A percentile compares a stretch with the other conserved stretches of the same genome.
Conservation (phyloP, 495 filamentous ascomycete genomes). For the Aspergillus sclerotiicarbonarius region DNA sequence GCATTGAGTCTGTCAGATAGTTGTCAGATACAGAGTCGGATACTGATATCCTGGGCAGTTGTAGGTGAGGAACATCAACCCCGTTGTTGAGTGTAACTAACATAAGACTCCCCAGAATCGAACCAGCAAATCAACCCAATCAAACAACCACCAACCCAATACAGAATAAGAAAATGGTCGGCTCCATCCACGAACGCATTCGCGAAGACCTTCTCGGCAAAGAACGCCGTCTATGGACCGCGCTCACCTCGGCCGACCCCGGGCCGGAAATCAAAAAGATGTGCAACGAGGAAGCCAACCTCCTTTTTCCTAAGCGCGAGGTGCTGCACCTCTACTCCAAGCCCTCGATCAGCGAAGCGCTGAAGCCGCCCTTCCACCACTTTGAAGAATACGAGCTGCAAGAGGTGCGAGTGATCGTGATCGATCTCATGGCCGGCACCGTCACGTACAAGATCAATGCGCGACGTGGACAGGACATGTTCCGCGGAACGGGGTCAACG, state of each 20-base stretch:
- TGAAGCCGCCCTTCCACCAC: slow-evolving; percentile 41
- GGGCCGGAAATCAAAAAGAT: slow-evolving; percentile 39
- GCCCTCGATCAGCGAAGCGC: slow-evolving; percentile 21
- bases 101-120: no score
- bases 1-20: neutral
- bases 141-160: neutral
- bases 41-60: neutral
- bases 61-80: no score
- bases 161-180: slow-evolving; percentile 19
- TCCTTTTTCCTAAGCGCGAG: slow-evolving; percentile 39
- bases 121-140: neutral
- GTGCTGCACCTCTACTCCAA: slow-evolving; percentile 37
- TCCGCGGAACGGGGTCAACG: slow-evolving; percentile 33
- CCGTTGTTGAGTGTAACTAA: no score
- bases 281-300: slow-evolving; percentile 33
- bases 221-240: slow-evolving; percentile 44
- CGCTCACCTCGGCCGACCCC: slow-evolving; percentile 43
- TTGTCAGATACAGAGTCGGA: neutral
- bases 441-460: slow-evolving; percentile 41
- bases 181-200: slow-evolving; percentile 46
- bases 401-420: slow-evolving; percentile 40
- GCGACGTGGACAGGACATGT: slow-evolving; percentile 24
- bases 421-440: slow-evolving; percentile 45
- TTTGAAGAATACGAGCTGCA: slow-evolving; percentile 42
- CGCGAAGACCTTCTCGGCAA: slow-evolving; percentile 39